A percentile compares a stretch with the other conserved stretches of the same genome.
Evolutionary conservation across 164 flowering plant genomes (phyloP).

Genomic region (Chloranthus sessilifolius): DNA sequence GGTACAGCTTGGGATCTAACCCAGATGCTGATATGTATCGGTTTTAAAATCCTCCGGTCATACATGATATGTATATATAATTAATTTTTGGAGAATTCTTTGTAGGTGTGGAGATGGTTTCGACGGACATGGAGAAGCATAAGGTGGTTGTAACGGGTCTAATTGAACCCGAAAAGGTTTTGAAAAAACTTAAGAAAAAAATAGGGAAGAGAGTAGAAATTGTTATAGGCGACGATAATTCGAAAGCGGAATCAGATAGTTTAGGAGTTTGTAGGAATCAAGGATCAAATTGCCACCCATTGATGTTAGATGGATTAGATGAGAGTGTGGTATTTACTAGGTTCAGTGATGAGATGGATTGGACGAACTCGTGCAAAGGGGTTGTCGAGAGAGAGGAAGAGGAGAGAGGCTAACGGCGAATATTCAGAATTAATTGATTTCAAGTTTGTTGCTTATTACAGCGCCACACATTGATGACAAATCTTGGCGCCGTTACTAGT

Average conservation of each 20-base stretch:
- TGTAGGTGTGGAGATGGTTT: slow-evolving; percentile 60
- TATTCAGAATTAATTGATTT: no score
- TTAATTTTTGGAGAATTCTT: neutral
- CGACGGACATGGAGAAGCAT: slow-evolving; percentile 54
- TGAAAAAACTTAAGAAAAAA: slow-evolving; percentile 64
- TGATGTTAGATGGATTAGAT: slow-evolving; percentile 15
- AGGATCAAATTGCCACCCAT: neutral
- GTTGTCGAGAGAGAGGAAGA: no score
- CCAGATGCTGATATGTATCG: no score
- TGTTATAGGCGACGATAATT: neutral
- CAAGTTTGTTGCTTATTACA: no score
- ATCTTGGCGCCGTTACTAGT: no score
- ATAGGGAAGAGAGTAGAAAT: slow-evolving; percentile 61
- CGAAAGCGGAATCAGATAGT: slow-evolving; percentile 2
- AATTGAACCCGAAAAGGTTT: slow-evolving; percentile 42
- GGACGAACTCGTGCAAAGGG: no score
- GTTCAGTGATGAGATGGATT: slow-evolving; percentile 80
- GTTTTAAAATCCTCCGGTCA: no score
- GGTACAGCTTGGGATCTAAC: no score
- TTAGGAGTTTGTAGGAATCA: neutral
- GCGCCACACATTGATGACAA: no score
- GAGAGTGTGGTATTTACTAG: slow-evolving; percentile 21
- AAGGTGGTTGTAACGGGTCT: slow-evolving; percentile 42
- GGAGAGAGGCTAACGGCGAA: no score
- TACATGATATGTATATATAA: no score